A percentile compares a stretch with the other conserved stretches of the same genome.
Evolutionary conservation across 2,329 filamentous ascomycete species (phyloP).

Genomic region (Alternaria dauci): DNA sequence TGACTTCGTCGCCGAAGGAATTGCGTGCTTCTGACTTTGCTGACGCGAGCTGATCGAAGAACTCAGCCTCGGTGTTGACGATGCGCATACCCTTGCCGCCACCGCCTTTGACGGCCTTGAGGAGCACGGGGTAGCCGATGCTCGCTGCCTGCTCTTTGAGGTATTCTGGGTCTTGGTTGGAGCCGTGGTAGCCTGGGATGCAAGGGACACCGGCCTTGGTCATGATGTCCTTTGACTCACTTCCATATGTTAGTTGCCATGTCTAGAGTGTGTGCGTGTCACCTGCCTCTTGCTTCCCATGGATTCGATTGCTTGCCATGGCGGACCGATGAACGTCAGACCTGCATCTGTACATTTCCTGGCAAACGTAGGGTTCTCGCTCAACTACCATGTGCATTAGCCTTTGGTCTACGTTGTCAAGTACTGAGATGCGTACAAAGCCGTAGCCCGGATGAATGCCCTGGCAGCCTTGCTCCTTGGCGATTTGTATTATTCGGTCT

Average conservation of each 20-base stretch:
- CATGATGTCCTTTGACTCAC: constrained; percentile 95
- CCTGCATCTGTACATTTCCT: constrained; percentile 87
- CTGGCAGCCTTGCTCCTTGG: constrained; percentile 84
- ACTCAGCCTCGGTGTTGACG: constrained; percentile 65
- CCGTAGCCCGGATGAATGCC: constrained; percentile 97
- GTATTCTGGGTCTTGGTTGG: constrained; percentile 73
- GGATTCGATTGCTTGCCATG: constrained; percentile 74
- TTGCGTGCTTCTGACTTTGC: constrained; percentile 71
- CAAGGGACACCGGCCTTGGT: constrained; percentile 92
- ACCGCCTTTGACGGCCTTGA: constrained; percentile 72
- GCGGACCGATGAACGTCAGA: constrained; percentile 92
- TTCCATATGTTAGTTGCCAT: constrained; percentile 34
- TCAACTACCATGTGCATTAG: constrained; percentile 60
- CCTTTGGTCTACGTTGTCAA: background rate
- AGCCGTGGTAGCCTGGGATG: constrained; percentile 93
- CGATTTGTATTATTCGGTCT: constrained; percentile 87
- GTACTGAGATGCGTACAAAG: constrained; percentile 61
- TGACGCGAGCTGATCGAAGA: constrained; percentile 67
- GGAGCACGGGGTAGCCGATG: constrained; percentile 70
- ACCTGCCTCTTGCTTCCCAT: constrained; percentile 90
- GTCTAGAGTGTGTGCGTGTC: background rate
- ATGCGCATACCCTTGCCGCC: constrained; percentile 76
- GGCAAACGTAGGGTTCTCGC: constrained; percentile 92
- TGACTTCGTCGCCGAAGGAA: constrained; percentile 72
- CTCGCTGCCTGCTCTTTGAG: constrained; percentile 76